These are phyloP conservation scores for Yamadazyma membranifaciens DNA, from an alignment of 1,139 yeast species.

Conservation along the genomic window DNA sequence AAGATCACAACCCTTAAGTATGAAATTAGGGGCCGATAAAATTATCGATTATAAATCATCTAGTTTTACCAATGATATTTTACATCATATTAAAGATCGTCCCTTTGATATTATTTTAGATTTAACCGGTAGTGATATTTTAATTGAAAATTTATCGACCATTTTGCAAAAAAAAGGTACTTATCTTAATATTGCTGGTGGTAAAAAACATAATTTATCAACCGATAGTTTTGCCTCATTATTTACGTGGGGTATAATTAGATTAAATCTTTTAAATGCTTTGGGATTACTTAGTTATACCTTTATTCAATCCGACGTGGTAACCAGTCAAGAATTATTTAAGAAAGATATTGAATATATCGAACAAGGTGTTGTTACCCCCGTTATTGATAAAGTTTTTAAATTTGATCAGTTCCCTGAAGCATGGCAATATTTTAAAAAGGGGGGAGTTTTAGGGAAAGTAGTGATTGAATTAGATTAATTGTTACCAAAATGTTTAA, in stretches of 20 bases:
- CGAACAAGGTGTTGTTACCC: conserved; percentile 31
- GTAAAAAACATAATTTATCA: conserved; percentile 31
- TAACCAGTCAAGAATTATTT: conserved; percentile 9
- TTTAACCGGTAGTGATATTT: conserved; percentile 26
- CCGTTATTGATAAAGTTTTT: conserved; percentile 50
- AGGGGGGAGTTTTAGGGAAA: conserved; percentile 61
- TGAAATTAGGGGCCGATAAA: conserved; percentile 50
- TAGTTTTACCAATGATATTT: conserved; percentile 21
- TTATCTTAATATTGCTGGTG: conserved; percentile 55
- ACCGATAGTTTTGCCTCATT: conserved; percentile 2
- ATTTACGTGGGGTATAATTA: conserved; percentile 4
- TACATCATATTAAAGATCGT: conserved; percentile 22
- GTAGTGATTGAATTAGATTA: conserved; percentile 35
- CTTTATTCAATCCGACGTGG: conserved; percentile 6
- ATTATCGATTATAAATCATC: conserved; percentile 46
- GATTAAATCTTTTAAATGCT: conserved; percentile 4
- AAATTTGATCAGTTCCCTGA: conserved; percentile 45
- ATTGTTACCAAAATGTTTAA: too few relatives aligned
- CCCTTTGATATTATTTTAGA: conserved; percentile 39
- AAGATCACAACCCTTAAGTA: conserved; percentile 37
- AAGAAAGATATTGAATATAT: conserved; percentile 28
- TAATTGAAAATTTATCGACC: conserved; percentile 8
- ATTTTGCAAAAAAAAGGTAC: conserved; percentile 28
- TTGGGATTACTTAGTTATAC: conserved; percentile 14
- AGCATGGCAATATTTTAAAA: conserved; percentile 47